phyloP scores from a whole-genome alignment of 2,329 filamentous ascomycete species.

The Sclerotinia spermophila region DNA sequence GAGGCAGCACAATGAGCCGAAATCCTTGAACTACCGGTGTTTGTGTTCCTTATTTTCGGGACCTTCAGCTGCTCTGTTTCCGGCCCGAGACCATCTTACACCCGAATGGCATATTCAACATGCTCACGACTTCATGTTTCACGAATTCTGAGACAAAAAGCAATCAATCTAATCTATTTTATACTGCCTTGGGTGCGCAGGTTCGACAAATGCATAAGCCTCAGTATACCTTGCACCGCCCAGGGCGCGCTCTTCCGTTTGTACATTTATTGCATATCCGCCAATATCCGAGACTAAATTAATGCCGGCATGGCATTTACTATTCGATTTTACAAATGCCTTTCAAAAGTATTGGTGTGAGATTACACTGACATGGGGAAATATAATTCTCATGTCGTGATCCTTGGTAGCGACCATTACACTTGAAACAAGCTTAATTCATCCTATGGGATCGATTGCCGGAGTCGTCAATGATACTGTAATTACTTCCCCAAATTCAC shows the following conservation, averaged over 20 bases:
- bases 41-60: background rate
- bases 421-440: background rate
- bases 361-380: slow-evolving; percentile 1
- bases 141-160: background rate
- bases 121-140: background rate
- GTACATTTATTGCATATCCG: background rate
- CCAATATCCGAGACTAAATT: slow-evolving; percentile 1
- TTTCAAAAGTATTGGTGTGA: background rate
- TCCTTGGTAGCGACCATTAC: background rate
- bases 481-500: background rate
- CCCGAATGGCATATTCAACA: background rate
- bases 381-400: background rate
- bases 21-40: background rate
- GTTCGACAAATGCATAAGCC: background rate
- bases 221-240: slow-evolving; percentile 1
- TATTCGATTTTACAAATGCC: background rate
- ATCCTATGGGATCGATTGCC: slow-evolving; percentile 8
- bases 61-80: background rate
- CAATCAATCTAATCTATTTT: slow-evolving; percentile 5
- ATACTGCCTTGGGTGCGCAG: background rate
- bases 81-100: background rate
- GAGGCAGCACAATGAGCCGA: background rate
- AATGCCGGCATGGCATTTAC: slow-evolving; percentile 9
- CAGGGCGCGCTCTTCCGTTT: background rate
- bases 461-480: slow-evolving; percentile 5